Evolutionary conservation across 257 asterid genomes (phyloP).

Genomic region (Solanum habrochaites): DNA sequence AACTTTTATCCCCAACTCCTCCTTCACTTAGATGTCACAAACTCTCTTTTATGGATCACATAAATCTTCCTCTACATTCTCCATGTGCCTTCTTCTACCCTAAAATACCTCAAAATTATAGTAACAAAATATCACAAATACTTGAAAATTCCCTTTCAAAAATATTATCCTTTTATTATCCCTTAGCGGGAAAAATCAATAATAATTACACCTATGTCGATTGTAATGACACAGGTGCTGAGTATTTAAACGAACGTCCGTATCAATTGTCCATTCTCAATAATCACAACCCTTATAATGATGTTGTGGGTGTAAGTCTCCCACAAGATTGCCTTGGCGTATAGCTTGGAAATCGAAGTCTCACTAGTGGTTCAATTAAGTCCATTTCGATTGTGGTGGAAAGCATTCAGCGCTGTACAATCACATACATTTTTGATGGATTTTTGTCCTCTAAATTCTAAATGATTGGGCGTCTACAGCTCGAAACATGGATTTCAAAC

Average conservation of each 20-base stretch:
- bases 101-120: neutral
- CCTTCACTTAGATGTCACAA: neutral
- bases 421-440: neutral
- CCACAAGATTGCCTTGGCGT: neutral
- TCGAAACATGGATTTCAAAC: neutral
- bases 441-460: neutral
- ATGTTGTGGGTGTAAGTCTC: neutral
- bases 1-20: neutral
- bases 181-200: neutral
- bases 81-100: neutral
- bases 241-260: neutral
- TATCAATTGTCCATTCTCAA: neutral
- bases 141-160: neutral
- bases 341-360: neutral
- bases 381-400: neutral
- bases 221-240: neutral
- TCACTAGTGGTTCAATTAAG: neutral
- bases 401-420: accelerated
- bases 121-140: neutral
- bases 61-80: neutral
- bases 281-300: neutral
- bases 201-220: neutral
- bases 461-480: neutral
- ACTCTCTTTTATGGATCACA: neutral
- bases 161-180: neutral